Evolutionary conservation across 1,284 basidiomycete genomes (phyloP), one percentile per base, ranked within the genome.

Genomic region (Tranzscheliella williamsii): DNA sequence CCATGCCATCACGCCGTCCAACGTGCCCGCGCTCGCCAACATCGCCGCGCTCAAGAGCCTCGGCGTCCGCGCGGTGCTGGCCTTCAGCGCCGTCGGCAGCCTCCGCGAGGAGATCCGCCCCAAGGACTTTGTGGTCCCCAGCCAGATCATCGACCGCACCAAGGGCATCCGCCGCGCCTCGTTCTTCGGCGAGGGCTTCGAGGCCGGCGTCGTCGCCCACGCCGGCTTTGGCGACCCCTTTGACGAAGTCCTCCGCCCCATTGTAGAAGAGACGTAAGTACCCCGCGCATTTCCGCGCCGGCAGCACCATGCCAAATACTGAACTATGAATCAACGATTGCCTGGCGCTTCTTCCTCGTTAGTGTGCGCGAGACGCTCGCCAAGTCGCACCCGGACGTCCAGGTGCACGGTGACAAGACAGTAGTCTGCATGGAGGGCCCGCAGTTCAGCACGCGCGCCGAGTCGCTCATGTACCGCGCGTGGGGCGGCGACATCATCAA

Each of bases 401-500:
- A 60, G 16, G 66, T 74, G 20, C 90, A 93, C 78, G 85, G 84
- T 16, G 86, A 84, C 35, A 93, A 89, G 81, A 88, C 86, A 9
- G 86, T 95, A 44, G 87, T 98, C 32, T 94, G 91, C 78, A 98
- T 98, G 92, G 94, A 98, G 76, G 94, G 94, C 4, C 91, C 90
- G 21, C 88, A 91, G 80, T 94, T 89, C 79, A 81, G 90, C 43
- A 98, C 94, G 4, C 83, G 94, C 27, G 95, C 94, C 17, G 94
- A 98, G 83, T 91, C 89, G 72, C 74, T 85, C 70, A 94, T 97
- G 91, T 96, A 97, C 80, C 84, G 92, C 30, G 82, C 84, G 44
- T 92, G 89, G 87, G 93, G 92, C 12, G 94, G 66, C 18, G 74
- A 76, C 42, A 73, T 76, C 16, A 76, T 76, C 68, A 78, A 78